Evolutionary conservation across 2,329 filamentous ascomycete genomes (phyloP), one percentile per base, ranked within the genome.

Genomic region (Colletotrichum sansevieriae): DNA sequence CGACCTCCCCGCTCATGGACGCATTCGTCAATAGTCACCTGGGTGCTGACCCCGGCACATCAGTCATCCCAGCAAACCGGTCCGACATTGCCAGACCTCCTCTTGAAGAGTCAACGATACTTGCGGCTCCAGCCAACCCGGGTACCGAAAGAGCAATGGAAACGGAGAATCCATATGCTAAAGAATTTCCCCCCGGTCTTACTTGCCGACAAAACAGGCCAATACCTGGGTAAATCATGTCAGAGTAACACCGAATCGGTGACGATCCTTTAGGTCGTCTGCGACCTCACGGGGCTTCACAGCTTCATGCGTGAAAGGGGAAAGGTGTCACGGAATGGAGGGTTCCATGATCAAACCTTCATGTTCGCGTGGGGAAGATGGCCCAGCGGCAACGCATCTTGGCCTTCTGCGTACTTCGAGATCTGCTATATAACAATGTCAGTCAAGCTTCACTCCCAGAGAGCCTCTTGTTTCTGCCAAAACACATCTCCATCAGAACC

Each of bases 251-350:
- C 20, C 47, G 15, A 25, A 25, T 35, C 47, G 49, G 41, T 33
- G 39, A 55, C 33, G 47, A 65, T 37, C 49, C 62, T 33, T 33
- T 4, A 49, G 39, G 5, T 22, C 4, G 46, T 13, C 18, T 25
- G 62, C 49, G 12, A 51, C n/a, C 55, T 35, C 25, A 56, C 56
- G 62, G 66, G 64, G 35, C 47, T 37, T 33, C 15, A 20, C 5
- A 6, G 9, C 33, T 10, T 22, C 4, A 11, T 49, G 8, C 6
- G n/a, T 37, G 51, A 55, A 66, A 65, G n/a, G 13, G 63, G 66
- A 35, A 69, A 60, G 47, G 66, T 15, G 49, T 22, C 25, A 61
- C 66, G 66, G 66, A 61, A 43, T 56, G 35, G 62, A 61, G 49
- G 49, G 41, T 35, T 61, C 56, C 62, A 69, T 69, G 55, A 22